Percentiles rank a stretch among this genome's conserved stretches.
These are phyloP conservation scores for Gossypium bickii DNA, from an alignment of 345 rosid species.

Conservation along the genomic window DNA sequence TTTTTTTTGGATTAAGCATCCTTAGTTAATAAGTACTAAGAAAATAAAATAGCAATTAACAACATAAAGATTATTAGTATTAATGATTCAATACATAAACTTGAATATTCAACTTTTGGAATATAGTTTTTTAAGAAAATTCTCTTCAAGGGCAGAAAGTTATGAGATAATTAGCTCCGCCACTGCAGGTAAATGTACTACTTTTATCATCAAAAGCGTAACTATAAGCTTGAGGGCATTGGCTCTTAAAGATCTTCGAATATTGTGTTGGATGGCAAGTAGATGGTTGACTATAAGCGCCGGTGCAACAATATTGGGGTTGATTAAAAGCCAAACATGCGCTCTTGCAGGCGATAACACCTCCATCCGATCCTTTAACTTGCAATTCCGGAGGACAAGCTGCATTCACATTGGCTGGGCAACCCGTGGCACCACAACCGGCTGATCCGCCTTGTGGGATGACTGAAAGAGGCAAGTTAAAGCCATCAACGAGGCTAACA, in stretches of 20 bases:
- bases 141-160: not conserved
- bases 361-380: slow-evolving; percentile 18
- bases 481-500: slow-evolving; percentile 22
- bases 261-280: slow-evolving; percentile 32
- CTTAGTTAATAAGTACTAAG: too few relatives aligned
- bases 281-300: slow-evolving; percentile 15
- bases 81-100: too few relatives aligned
- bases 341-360: slow-evolving; percentile 31
- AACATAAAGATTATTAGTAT: too few relatives aligned
- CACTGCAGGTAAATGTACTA: not conserved
- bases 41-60: too few relatives aligned
- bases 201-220: not conserved
- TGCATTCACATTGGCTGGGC: slow-evolving; percentile 27
- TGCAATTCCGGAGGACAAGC: slow-evolving; percentile 44
- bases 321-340: slow-evolving; percentile 31
- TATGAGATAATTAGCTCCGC: not conserved
- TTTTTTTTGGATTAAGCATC: too few relatives aligned
- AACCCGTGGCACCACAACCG: slow-evolving; percentile 14
- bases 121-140: too few relatives aligned
- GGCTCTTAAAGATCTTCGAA: not conserved
- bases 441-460: slow-evolving; percentile 58
- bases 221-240: slow-evolving; percentile 1
- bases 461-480: slow-evolving; percentile 45
- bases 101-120: too few relatives aligned
- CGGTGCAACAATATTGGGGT: slow-evolving; percentile 47